Conservation (phyloP, 164 flowering plant species). For the Vitis riparia region DNA sequence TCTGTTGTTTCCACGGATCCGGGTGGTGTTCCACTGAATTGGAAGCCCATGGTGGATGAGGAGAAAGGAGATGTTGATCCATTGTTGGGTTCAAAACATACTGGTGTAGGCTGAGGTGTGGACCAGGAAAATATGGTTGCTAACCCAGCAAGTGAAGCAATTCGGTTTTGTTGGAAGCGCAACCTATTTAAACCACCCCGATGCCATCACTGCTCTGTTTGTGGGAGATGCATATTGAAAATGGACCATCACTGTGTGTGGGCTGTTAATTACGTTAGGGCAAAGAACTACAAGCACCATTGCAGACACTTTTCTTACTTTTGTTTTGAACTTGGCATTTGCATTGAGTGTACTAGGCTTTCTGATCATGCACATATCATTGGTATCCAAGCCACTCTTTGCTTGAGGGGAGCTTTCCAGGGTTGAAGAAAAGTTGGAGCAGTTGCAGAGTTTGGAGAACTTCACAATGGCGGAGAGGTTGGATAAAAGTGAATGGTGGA, state of each 20-base stretch:
- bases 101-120: conserved; percentile 2
- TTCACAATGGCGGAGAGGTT: conserved; percentile 49
- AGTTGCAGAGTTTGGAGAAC: conserved; percentile 32
- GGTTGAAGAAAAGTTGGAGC: conserved; percentile 17
- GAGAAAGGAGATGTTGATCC: conserved; percentile 79
- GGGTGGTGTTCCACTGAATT: conserved; percentile 82
- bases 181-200: conserved; percentile 92
- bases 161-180: conserved; percentile 82
- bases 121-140: conserved; percentile 5
- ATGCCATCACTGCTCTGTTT: conserved; percentile 97
- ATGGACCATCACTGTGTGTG: conserved; percentile 99
- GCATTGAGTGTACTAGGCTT: conserved; percentile 93
- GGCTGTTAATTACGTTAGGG: conserved; percentile 99
- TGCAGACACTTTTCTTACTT: conserved; percentile 83
- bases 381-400: conserved; percentile 36
- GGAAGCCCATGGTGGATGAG: conserved; percentile 78
- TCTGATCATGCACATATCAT: conserved; percentile 86
- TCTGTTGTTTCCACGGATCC: conserved; percentile 90
- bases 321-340: conserved; percentile 90
- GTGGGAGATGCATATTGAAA: conserved; percentile 94
- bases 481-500: conserved; percentile 10
- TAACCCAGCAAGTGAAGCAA: conserved; percentile 37
- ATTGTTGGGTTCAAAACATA: conserved; percentile 40
- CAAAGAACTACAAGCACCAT: conserved; percentile 78
- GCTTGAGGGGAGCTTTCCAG: neutral